Evolutionary conservation across 257 asterid genomes (phyloP).

Genomic region (Capsicum pubescens): DNA sequence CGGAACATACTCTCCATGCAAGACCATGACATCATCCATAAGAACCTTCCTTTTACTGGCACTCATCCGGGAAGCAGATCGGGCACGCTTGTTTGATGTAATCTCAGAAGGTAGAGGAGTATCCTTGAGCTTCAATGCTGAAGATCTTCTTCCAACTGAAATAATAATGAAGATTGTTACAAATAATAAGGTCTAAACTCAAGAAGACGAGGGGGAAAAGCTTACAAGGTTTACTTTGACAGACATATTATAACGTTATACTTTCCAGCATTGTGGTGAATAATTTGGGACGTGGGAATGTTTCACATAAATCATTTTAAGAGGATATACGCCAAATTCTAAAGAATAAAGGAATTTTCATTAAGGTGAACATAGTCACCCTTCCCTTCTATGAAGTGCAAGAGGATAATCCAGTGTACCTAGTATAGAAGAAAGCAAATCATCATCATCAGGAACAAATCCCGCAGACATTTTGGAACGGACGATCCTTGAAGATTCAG

Average conservation of each 20-base stretch:
- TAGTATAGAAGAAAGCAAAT: conserved; percentile 87
- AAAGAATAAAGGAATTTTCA: background rate
- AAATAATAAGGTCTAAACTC: background rate
- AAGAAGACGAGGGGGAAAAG: background rate
- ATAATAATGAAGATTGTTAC: background rate
- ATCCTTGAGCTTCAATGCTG: conserved; percentile 80
- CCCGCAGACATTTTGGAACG: conserved; percentile 65
- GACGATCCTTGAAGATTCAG: conserved; percentile 78
- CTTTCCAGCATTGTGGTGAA: background rate
- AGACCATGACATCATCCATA: conserved; percentile 93
- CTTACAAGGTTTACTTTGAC: conserved; percentile 20
- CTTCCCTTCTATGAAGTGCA: background rate
- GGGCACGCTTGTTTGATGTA: conserved; percentile 71
- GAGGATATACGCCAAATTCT: background rate
- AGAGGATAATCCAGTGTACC: conserved; percentile 48
- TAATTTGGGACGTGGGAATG: background rate
- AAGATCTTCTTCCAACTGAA: conserved; percentile 80
- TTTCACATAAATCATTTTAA: background rate
- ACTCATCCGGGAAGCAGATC: conserved; percentile 60
- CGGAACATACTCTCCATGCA: conserved; percentile 96
- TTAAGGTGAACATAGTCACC: background rate
- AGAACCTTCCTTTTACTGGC: conserved; percentile 81
- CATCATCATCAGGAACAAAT: conserved; percentile 88
- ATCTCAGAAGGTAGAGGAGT: conserved; percentile 73
- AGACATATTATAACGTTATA: background rate